A percentile compares a stretch with the other conserved stretches of the same genome.
phyloP scores from a whole-genome alignment of 2,329 filamentous ascomycete genomes.

The Neofusicoccum sp. region DNA sequence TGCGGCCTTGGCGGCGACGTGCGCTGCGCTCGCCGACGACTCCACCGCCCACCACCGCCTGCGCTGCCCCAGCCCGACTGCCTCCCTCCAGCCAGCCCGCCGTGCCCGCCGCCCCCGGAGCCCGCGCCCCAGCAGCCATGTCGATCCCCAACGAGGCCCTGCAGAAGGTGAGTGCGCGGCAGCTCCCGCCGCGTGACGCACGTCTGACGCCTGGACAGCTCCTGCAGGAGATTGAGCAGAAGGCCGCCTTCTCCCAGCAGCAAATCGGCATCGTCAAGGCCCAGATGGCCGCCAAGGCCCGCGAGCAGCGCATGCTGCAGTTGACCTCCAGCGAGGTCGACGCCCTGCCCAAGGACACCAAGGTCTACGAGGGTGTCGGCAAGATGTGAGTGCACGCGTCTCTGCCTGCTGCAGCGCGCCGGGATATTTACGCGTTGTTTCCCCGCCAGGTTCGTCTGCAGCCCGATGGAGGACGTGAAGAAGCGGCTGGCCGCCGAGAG shows the following conservation, averaged over 20 bases:
- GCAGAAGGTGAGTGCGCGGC: slow-evolving; percentile 67
- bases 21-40: not conserved
- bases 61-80: not conserved
- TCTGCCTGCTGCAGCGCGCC: not conserved
- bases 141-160: slow-evolving; percentile 91
- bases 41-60: not conserved
- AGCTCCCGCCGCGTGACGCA: not conserved
- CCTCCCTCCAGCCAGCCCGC: not conserved
- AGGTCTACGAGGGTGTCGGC: slow-evolving; percentile 90
- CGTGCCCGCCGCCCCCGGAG: not conserved
- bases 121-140: slow-evolving; percentile 55
- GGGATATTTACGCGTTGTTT: not conserved
- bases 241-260: slow-evolving; percentile 84
- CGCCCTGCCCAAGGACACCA: slow-evolving; percentile 70
- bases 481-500: slow-evolving; percentile 74
- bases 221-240: slow-evolving; percentile 89
- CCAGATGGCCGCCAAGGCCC: slow-evolving; percentile 80
- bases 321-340: slow-evolving; percentile 81
- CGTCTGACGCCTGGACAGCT: slow-evolving; percentile 54
- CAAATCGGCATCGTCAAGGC: slow-evolving; percentile 83
- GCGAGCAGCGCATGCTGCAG: slow-evolving; percentile 84
- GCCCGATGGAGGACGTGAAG: slow-evolving; percentile 70
- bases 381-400: slow-evolving; percentile 72
- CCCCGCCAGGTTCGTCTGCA: slow-evolving; percentile 83
- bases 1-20: not conserved